Evolutionary conservation across 1,284 basidiomycete species (phyloP).

Genomic region (Xerocomus minutiporus): DNA sequence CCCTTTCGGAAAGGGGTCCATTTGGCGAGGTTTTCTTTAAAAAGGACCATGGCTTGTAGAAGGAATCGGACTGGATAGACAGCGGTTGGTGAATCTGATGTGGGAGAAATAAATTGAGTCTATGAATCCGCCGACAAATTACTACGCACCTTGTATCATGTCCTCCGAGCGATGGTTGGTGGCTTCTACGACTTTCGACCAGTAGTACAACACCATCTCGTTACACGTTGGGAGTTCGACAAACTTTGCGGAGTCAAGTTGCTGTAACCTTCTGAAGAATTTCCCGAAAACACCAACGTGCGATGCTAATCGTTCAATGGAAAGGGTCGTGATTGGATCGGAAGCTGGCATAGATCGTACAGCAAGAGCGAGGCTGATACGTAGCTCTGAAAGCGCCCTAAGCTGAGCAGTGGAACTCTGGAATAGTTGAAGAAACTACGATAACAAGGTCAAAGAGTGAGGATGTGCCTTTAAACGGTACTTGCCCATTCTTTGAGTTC

Average conservation of each 20-base stretch:
- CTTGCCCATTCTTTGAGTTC: conserved; percentile 54
- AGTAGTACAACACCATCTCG: conserved; percentile 70
- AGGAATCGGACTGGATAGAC: conserved; percentile 75
- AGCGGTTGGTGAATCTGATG: conserved; percentile 46
- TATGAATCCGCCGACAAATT: not conserved
- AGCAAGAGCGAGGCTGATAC: conserved; percentile 39
- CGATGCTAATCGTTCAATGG: conserved; percentile 55
- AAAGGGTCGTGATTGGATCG: conserved; percentile 34
- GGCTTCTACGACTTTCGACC: conserved; percentile 70
- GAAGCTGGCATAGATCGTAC: conserved; percentile 24
- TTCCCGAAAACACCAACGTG: conserved; percentile 71
- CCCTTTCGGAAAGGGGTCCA: conserved; percentile 64
- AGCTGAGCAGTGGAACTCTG: conserved; percentile 53
- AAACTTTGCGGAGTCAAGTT: conserved; percentile 56
- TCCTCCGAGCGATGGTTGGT: conserved; percentile 46
- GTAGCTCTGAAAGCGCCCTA: conserved; percentile 48
- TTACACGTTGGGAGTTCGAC: conserved; percentile 58
- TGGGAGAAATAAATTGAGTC: not conserved
- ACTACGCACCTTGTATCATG: conserved; percentile 49
- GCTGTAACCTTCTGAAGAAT: conserved; percentile 69
- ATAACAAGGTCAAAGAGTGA: conserved; percentile 6
- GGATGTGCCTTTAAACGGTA: conserved; percentile 7
- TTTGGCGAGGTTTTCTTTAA: conserved; percentile 77
- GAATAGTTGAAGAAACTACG: conserved; percentile 58
- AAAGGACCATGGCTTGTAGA: conserved; percentile 82